Evolutionary conservation across 345 rosid genomes (phyloP).

Genomic region (Citrus trifoliata): DNA sequence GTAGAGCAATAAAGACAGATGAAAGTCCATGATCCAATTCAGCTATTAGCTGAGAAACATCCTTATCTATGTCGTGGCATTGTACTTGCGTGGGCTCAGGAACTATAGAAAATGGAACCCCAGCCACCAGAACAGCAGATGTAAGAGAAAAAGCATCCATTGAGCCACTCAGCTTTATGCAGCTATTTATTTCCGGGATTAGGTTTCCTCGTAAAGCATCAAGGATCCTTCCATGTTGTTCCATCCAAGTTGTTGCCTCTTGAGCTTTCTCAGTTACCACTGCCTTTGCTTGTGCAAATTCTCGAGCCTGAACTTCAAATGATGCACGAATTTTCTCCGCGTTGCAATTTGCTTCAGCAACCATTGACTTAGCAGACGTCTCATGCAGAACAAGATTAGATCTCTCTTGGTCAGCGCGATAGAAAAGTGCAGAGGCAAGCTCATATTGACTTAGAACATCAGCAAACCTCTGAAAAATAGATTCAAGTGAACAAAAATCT

Average conservation of each 20-base stretch:
- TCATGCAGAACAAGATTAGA: conserved; percentile 65
- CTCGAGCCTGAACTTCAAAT: conserved; percentile 75
- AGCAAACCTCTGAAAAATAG: conserved; percentile 63
- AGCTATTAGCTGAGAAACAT: conserved; percentile 58
- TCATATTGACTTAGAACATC: conserved; percentile 72
- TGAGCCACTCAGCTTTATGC: conserved; percentile 41
- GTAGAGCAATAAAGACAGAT: conserved; percentile 56
- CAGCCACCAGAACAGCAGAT: conserved; percentile 77
- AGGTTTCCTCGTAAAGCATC: conserved; percentile 70
- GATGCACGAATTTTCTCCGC: conserved; percentile 58
- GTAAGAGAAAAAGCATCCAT: conserved; percentile 63
- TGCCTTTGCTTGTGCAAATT: conserved; percentile 77
- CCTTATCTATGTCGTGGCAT: conserved; percentile 78
- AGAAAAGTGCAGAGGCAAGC: conserved; percentile 57
- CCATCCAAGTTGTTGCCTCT: conserved; percentile 79
- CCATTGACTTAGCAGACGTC: conserved; percentile 75
- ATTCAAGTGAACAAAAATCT: conserved; percentile 12
- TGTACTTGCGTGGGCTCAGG: conserved; percentile 94
- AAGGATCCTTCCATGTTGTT: conserved; percentile 81
- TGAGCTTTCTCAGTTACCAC: conserved; percentile 73
- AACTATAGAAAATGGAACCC: conserved; percentile 80
- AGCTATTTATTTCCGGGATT: conserved; percentile 56
- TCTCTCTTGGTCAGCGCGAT: conserved; percentile 81
- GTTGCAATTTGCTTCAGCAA: conserved; percentile 72
- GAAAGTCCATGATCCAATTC: conserved; percentile 71